phyloP scores from a whole-genome alignment of 2,329 filamentous ascomycete genomes.

The Epicoccum nigrum region DNA sequence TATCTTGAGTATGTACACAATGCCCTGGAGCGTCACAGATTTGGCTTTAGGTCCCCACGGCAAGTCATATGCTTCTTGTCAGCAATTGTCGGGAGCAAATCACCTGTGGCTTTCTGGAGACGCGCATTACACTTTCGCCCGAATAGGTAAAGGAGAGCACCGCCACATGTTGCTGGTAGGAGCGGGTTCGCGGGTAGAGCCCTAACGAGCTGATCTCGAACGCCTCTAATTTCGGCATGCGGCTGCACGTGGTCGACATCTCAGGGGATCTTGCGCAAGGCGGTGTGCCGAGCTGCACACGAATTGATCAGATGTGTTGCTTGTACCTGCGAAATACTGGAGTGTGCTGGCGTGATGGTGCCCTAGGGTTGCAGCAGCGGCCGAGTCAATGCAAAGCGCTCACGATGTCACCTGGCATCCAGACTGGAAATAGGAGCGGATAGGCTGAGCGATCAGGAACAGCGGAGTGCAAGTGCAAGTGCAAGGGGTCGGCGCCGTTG shows the following conservation, averaged over 20 bases:
- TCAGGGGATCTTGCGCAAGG: slow-evolving; percentile 23
- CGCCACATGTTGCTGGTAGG: slow-evolving; percentile 17
- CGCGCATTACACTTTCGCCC: slow-evolving; percentile 11
- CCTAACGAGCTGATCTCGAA: slow-evolving; percentile 33
- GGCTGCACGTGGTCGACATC: slow-evolving; percentile 39
- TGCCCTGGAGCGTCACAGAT: slow-evolving; percentile 13
- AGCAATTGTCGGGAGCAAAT: slow-evolving; percentile 10
- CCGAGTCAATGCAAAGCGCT: slow-evolving; percentile 6
- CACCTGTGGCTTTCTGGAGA: slow-evolving; percentile 9
- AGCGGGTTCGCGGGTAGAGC: slow-evolving; percentile 25
- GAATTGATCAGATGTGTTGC: slow-evolving; percentile 19
- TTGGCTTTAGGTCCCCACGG: slow-evolving; percentile 4
- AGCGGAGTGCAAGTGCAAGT: slow-evolving; percentile 5
- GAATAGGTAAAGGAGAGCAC: slow-evolving; percentile 14
- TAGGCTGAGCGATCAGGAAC: slow-evolving; percentile 30
- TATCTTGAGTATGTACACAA: background rate
- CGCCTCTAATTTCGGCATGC: slow-evolving; percentile 32
- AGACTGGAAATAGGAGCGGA: slow-evolving; percentile 34
- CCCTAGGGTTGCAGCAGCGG: slow-evolving; percentile 27
- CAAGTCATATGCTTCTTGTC: slow-evolving; percentile 19
- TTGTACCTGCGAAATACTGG: slow-evolving; percentile 18
- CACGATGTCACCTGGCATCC: slow-evolving; percentile 30
- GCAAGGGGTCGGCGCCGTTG: slow-evolving; percentile 30
- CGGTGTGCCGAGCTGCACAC: slow-evolving; percentile 29
- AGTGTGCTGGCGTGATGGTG: slow-evolving; percentile 31